Evolutionary conservation across 1,284 basidiomycete species (phyloP).

Genomic region (Naganishia liquefaciens): DNA sequence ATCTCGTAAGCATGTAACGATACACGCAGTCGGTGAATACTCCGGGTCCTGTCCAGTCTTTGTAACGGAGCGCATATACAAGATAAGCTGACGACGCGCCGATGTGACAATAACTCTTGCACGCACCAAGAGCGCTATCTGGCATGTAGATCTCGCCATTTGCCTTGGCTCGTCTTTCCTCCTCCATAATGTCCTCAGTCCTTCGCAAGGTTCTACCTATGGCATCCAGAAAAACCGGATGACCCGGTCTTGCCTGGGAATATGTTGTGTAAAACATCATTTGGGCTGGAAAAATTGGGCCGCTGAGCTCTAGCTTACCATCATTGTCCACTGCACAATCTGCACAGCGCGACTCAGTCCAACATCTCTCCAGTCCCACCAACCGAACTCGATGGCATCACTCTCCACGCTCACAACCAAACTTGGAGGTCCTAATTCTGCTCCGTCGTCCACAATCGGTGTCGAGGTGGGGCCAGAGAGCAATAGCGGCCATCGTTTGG

Average conservation of each 20-base stretch:
- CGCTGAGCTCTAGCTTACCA: slow-evolving; percentile 28
- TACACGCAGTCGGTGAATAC: slow-evolving; percentile 48
- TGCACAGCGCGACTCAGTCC: slow-evolving; percentile 43
- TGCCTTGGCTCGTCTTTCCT: slow-evolving; percentile 33
- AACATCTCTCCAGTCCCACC: slow-evolving; percentile 36
- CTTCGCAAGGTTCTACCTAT: slow-evolving; percentile 40
- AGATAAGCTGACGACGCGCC: no score
- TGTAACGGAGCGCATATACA: slow-evolving; percentile 8
- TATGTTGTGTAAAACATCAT: no score
- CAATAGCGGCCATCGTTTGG: slow-evolving; percentile 20
- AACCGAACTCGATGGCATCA: slow-evolving; percentile 46
- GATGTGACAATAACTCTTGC: no score
- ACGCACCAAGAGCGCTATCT: slow-evolving; percentile 40
- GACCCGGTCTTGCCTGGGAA: slow-evolving; percentile 41
- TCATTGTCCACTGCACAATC: slow-evolving; percentile 48
- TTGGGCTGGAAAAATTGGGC: background rate
- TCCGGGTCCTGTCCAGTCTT: slow-evolving; percentile 49
- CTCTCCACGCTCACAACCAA: slow-evolving; percentile 44
- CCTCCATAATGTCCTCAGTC: slow-evolving; percentile 38
- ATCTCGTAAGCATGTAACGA: slow-evolving; percentile 43
- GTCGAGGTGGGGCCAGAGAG: slow-evolving; percentile 9
- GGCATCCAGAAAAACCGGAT: slow-evolving; percentile 47
- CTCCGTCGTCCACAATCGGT: slow-evolving; percentile 41
- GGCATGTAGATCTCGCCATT: slow-evolving; percentile 38
- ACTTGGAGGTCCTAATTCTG: slow-evolving; percentile 39